Conservation (phyloP, 2,329 filamentous ascomycete species). For the Trichoderma sp. region DNA sequence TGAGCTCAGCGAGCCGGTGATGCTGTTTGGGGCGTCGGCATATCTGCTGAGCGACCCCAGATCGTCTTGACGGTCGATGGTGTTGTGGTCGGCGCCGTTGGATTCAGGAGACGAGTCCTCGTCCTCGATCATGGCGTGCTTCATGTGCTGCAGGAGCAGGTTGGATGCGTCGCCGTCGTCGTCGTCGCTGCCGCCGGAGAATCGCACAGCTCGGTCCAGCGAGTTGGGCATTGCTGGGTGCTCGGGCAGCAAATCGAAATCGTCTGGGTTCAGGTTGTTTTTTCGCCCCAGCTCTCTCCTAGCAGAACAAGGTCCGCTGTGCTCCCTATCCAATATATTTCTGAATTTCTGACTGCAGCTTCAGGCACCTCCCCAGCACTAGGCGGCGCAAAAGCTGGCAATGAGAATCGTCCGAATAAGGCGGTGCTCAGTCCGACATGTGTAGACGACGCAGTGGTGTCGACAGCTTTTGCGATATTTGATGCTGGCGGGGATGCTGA, state of each 20-base stretch:
- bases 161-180: constrained; percentile 38
- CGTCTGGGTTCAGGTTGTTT: neutral
- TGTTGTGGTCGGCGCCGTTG: constrained; percentile 44
- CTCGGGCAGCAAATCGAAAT: constrained; percentile 10
- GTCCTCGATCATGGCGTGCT: constrained; percentile 32
- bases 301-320: neutral
- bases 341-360: neutral
- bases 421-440: neutral
- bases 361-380: neutral
- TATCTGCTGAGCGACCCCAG: constrained; percentile 46
- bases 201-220: constrained; percentile 56
- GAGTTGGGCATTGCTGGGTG: constrained; percentile 41
- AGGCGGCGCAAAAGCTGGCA: constrained; percentile 1
- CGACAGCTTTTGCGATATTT: neutral
- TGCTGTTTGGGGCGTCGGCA: constrained; percentile 37
- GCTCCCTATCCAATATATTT: neutral
- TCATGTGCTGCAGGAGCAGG: constrained; percentile 39
- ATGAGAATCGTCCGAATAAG: neutral
- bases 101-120: constrained; percentile 30
- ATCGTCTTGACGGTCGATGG: constrained; percentile 49
- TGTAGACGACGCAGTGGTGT: neutral
- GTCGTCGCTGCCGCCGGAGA: constrained; percentile 41
- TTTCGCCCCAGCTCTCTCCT: neutral
- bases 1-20: constrained; percentile 44
- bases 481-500: neutral